These are phyloP conservation scores for Lomentospora prolificans DNA, from an alignment of 2,329 filamentous ascomycete genomes.

Conservation along the genomic window DNA sequence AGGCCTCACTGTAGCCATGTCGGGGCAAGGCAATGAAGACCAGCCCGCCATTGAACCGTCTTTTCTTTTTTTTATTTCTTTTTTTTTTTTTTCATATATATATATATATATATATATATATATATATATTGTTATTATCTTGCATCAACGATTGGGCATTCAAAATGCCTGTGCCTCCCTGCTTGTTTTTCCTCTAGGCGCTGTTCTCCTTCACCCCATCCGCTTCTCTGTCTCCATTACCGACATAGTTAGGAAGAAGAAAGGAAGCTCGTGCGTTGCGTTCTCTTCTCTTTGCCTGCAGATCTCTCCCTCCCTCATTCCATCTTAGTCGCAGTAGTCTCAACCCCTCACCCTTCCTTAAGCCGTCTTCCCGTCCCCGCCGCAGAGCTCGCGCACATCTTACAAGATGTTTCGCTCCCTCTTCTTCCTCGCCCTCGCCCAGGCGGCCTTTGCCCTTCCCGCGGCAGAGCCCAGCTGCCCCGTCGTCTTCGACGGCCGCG, in stretches of 20 bases:
- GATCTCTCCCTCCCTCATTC: neutral
- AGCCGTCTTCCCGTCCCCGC: neutral
- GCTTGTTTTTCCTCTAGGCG: no score
- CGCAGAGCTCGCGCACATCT: neutral
- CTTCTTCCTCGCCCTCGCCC: constrained; percentile 3
- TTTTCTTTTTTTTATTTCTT: neutral
- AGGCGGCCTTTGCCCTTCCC: neutral
- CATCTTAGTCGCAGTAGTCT: neutral
- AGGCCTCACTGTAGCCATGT: neutral
- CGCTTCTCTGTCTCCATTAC: no score
- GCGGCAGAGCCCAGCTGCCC: constrained; percentile 19
- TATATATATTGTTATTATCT: no score
- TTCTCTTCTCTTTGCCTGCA: neutral
- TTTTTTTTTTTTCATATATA: no score
- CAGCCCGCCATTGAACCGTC: neutral
- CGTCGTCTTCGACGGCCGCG: constrained; percentile 26
- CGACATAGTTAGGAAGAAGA: no score
- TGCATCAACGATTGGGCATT: no score
- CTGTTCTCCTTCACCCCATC: no score
- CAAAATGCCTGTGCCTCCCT: no score
- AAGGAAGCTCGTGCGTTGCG: neutral
- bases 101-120: no score
- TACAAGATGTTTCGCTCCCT: constrained; percentile 4
- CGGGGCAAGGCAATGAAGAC: neutral
- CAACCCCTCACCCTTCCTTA: neutral